These are phyloP conservation scores for Chrysanthemum seticuspe DNA, from an alignment of 129 eudicot species.

Conservation along the genomic window DNA sequence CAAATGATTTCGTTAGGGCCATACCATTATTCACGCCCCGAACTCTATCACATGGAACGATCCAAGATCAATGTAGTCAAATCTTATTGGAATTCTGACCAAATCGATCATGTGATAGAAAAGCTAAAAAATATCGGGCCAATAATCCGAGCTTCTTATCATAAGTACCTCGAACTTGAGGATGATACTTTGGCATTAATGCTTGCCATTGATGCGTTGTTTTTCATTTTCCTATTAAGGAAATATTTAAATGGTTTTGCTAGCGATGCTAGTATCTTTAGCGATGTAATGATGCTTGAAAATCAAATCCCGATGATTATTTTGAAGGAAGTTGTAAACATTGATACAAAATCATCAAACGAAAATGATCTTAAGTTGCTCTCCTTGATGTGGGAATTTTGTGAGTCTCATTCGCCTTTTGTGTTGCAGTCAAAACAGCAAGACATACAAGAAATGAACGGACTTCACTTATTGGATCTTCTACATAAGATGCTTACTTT, in stretches of 20 bases:
- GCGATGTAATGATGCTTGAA: conserved; percentile 43
- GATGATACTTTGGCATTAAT: conserved; percentile 39
- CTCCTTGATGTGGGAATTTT: conserved; percentile 17
- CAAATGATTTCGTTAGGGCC: conserved; percentile 28
- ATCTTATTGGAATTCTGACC: neutral
- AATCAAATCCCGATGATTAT: conserved; percentile 37
- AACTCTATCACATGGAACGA: conserved; percentile 33
- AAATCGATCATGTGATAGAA: conserved; percentile 19
- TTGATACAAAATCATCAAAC: neutral
- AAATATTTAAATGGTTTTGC: neutral
- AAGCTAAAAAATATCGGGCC: conserved; percentile 26
- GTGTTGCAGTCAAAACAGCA: neutral
- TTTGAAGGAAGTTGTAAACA: conserved; percentile 24
- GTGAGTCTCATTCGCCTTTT: conserved; percentile 19
- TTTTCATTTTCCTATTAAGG: conserved; percentile 24
- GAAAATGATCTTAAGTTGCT: conserved; percentile 1
- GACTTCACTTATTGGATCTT: conserved; percentile 24
- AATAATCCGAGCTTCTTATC: conserved; percentile 33
- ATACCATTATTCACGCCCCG: conserved; percentile 30
- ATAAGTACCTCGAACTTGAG: conserved; percentile 35
- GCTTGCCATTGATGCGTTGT: conserved; percentile 36
- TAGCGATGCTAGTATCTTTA: conserved; percentile 8
- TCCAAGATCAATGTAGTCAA: conserved; percentile 27
- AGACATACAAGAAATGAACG: conserved; percentile 1
- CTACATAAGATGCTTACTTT: conserved; percentile 15